Conservation (phyloP, 129 eudicot species). For the Artemisia annua region DNA sequence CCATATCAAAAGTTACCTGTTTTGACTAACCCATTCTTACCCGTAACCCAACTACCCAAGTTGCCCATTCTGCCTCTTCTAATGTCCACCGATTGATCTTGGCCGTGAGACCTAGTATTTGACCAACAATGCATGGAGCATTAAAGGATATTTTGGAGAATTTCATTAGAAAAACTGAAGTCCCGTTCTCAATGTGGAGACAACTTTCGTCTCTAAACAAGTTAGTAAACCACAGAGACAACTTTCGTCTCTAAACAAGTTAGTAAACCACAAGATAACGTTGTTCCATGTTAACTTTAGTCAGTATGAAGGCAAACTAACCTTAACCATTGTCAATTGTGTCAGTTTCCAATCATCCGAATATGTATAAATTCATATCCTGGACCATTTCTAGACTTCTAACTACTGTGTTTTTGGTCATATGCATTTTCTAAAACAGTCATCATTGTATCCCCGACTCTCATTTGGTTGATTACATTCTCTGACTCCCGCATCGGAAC, state of each 20-base stretch:
- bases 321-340: constrained; percentile 3
- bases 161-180: neutral
- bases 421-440: constrained; percentile 6
- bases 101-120: neutral
- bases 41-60: neutral
- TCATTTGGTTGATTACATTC: neutral
- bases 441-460: constrained; percentile 9
- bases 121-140: neutral
- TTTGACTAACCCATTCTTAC: neutral
- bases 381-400: neutral
- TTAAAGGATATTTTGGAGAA: neutral
- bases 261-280: neutral
- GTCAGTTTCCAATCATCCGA: neutral
- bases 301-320: neutral
- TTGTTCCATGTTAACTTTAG: neutral
- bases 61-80: neutral
- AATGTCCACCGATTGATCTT: neutral
- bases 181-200: neutral
- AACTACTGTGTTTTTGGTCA: constrained; percentile 6
- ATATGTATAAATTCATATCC: neutral
- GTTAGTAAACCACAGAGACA: no score
- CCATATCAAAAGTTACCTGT: neutral
- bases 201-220: no score
- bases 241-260: neutral
- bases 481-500: neutral